Percentiles rank a stretch among this genome's conserved stretches.
phyloP scores from a whole-genome alignment of 345 rosid genomes.

The Citrus glauca region DNA sequence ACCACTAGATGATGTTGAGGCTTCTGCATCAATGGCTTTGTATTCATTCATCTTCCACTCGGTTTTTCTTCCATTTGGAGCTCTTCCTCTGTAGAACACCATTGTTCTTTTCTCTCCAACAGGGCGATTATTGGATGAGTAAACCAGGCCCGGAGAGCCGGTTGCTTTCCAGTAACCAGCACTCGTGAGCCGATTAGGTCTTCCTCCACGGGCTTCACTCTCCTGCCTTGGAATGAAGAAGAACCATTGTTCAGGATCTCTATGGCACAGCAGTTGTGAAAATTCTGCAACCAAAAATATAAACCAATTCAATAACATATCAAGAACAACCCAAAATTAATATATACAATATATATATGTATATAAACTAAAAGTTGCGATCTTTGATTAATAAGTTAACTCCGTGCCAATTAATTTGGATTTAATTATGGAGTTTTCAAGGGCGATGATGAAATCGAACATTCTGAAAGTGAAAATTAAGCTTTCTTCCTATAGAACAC shows the following conservation, averaged over 20 bases:
- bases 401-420: no score
- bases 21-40: conserved; percentile 24
- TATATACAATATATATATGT: no score
- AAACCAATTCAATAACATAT: neutral
- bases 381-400: no score
- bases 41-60: conserved; percentile 55
- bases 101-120: conserved; percentile 42
- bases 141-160: conserved; percentile 35
- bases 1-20: neutral
- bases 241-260: conserved; percentile 46
- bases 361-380: neutral
- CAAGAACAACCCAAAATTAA: neutral
- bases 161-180: conserved; percentile 50
- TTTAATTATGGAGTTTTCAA: no score
- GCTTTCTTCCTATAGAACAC: no score
- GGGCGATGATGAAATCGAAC: no score
- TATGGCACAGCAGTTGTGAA: conserved; percentile 24
- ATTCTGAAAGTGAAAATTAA: no score
- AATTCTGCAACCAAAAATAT: conserved; percentile 19
- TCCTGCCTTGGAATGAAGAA: conserved; percentile 45
- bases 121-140: conserved; percentile 22
- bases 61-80: conserved; percentile 40
- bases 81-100: conserved; percentile 49
- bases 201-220: conserved; percentile 37
- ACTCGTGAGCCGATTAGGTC: conserved; percentile 37